Base-by-base conservation (phyloP, 257 asterid genomes). In the Cinchona pubescens region DNA sequence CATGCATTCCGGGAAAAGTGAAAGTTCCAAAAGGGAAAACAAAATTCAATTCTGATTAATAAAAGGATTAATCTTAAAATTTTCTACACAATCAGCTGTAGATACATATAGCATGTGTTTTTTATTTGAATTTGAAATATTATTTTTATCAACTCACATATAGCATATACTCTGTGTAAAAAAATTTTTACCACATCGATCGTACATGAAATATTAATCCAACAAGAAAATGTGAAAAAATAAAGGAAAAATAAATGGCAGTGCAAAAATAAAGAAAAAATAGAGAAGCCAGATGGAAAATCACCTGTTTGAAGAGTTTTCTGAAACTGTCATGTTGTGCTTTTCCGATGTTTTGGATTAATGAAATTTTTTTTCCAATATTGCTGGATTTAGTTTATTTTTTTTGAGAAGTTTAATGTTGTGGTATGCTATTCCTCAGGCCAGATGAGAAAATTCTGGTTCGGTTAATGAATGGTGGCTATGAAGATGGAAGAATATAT, bases 311-410 rank as follows among this genome's bases (percentile, higher is more conserved):
- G 66, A 0, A 25, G 58, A 37, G 56, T 40, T 58, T 25, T 40
- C 76, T n/a, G 68, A 65, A 65, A n/a, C 73, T 63, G 71, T 63
- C 71, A 72, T 72, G 7, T 49, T 56, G 25, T 7, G 42, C 29
- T 16, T 16, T 51, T 21, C 6, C 16, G 48, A 23, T n/a, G 53
- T 21, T 3, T 25, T 11, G 15, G 19, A 12, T 11, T 18, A n/a
- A n/a, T 4, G 34, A 21, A 38, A 1, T n/a, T n/a, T n/a, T n/a
- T 21, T 40, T 34, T 67, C 21, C 37, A 12, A 27, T n/a, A 46
- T 66, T 38, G n/a, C 37, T n/a, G 55, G 71, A 35, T 4, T 67
- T 19, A 19, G 7, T 40, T 38, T n/a, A 1, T 64, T 16, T 1
- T 5, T 15, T 16, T 23, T 35, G 21, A 58, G 10, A 46, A 23